Evolutionary conservation across 1,284 basidiomycete genomes (phyloP), one percentile per base, ranked within the genome.

Genomic region (Moesziomyces aphidis): DNA sequence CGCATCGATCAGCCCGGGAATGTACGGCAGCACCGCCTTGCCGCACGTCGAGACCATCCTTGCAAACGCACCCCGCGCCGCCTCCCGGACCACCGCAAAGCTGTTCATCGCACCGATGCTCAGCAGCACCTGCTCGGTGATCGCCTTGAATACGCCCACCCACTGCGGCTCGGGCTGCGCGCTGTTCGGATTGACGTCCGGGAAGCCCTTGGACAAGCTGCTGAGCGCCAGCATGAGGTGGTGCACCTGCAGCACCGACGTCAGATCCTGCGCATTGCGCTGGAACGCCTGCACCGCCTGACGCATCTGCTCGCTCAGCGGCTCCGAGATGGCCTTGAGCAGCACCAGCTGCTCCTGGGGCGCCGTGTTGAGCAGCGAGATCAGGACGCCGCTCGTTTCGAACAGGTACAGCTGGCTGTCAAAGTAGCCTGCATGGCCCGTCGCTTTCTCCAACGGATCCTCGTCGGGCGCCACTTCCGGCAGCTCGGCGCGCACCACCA

Each of bases 181-280:
- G 44, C 74, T 74, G 47, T 48, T 68, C 22, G 74, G 65, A 52
- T 76, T 76, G 66, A 85, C 58, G 44, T 86, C 85, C 0, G 97
- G 97, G 87, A 99, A 99, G 9, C 97, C 97, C 86, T 98, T 97
- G 50, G 95, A 93, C 57, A 99, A 90, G 80, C 93, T 94, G 19
- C 95, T 95, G 15, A 98, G 88, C 1, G 95, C 96, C 89, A 97
- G 92, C 82, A 99, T 93, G 74, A 92, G 89, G 86, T 99, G 96
- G 82, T 99, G 97, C n/a, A 95, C 90, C 83, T 91, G 91, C 50
- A 98, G 88, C 73, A 97, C 90, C 6, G 92, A 89, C 50, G 91
- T 85, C 8, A 92, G 86, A 76, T 94, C 92, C 39, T 79, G 80
- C 15, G 61, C 26, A 39, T 81, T 69, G 23, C 61, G 59, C 48